Conservation (phyloP, 495 filamentous ascomycete genomes). For the Podospora sp. region DNA sequence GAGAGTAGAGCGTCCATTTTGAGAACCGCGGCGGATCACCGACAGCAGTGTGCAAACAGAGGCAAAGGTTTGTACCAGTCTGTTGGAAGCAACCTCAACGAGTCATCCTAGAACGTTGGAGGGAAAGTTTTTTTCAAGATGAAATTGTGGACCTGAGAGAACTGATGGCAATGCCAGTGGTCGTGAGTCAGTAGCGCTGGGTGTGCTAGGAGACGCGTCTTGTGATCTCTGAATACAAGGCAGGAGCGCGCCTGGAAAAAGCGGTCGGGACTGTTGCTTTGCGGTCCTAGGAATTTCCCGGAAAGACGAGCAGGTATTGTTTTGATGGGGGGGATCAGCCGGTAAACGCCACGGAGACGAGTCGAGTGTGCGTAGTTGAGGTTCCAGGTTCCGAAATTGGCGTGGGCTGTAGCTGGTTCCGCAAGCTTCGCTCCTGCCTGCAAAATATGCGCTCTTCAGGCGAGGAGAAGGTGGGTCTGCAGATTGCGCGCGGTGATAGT, state of each 20-base stretch:
- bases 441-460: no score
- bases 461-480: no score
- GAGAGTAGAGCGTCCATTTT: conserved; percentile 33
- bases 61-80: background rate
- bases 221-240: background rate
- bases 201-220: background rate
- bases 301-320: background rate
- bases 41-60: no score
- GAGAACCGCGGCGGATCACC: background rate
- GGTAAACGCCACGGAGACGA: background rate
- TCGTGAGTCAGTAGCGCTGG: background rate
- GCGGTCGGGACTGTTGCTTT: background rate
- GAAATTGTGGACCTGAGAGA: background rate
- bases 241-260: background rate
- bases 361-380: no score
- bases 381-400: no score
- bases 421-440: no score
- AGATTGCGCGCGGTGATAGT: background rate
- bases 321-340: background rate
- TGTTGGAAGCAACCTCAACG: background rate
- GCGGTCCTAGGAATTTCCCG: background rate
- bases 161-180: background rate
- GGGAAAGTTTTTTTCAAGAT: background rate
- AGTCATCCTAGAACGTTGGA: background rate
- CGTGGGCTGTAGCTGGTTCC: no score